These are phyloP conservation scores for Gaeumannomyces sp. DNA, from an alignment of 2,329 filamentous ascomycete species.

Conservation along the genomic window DNA sequence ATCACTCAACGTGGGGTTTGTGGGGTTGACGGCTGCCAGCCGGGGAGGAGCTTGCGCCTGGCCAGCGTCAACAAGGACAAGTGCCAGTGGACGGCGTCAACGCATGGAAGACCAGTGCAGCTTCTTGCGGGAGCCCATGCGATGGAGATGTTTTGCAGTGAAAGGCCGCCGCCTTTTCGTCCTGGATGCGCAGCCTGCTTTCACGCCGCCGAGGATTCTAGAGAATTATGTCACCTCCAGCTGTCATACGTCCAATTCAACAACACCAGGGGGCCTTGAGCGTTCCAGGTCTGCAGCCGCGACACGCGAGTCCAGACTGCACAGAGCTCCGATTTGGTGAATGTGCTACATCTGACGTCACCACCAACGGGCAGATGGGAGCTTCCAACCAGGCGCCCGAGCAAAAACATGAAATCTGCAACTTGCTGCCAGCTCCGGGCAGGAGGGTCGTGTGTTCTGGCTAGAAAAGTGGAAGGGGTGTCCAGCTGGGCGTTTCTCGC, in stretches of 20 bases:
- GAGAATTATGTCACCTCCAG: not conserved
- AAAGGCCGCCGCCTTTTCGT: too few relatives aligned
- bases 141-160: not conserved
- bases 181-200: not conserved
- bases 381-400: not conserved
- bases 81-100: not conserved
- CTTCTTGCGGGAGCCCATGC: not conserved
- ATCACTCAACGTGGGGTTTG: constrained; percentile 3
- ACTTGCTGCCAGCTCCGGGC: not conserved
- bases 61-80: not conserved
- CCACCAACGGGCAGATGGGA: not conserved
- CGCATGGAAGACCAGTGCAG: not conserved
- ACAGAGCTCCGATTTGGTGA: not conserved
- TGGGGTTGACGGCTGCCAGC: not conserved
- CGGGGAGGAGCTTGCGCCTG: not conserved
- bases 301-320: not conserved
- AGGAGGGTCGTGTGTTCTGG: not conserved
- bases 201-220: too few relatives aligned
- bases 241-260: not conserved
- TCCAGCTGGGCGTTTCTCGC: not conserved
- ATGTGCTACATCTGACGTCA: not conserved
- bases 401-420: not conserved
- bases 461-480: not conserved
- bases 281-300: not conserved
- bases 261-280: too few relatives aligned